Percentiles rank a stretch among this genome's conserved stretches.
Conservation (phyloP, 2,329 filamentous ascomycete genomes). For the Clonostachys solani region DNA sequence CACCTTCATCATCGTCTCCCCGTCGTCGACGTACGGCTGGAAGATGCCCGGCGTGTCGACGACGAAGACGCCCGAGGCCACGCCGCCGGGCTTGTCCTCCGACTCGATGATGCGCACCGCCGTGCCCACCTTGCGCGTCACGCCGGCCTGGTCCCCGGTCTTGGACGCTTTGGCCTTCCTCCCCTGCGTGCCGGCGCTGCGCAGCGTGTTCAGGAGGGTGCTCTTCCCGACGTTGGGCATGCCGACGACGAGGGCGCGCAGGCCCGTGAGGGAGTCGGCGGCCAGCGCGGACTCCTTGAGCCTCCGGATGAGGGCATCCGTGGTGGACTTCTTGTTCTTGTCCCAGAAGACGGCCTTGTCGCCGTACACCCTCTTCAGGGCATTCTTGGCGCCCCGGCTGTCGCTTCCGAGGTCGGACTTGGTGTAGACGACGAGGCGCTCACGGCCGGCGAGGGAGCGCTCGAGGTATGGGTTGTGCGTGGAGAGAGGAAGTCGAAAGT, state of each 20-base stretch:
- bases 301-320: slow-evolving; percentile 30
- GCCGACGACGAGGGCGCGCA: slow-evolving; percentile 82
- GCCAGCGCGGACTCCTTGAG: slow-evolving; percentile 22
- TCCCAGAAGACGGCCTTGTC: slow-evolving; percentile 38
- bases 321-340: slow-evolving; percentile 23
- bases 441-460: slow-evolving; percentile 64
- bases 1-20: slow-evolving; percentile 92
- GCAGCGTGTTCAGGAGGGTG: slow-evolving; percentile 83
- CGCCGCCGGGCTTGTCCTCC: slow-evolving; percentile 29
- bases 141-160: slow-evolving; percentile 83
- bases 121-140: slow-evolving; percentile 80
- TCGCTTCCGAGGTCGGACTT: slow-evolving; percentile 70
- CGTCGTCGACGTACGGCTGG: slow-evolving; percentile 81
- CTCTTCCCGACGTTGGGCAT: slow-evolving; percentile 99
- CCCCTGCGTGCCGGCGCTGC: slow-evolving; percentile 55
- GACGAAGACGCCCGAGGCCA: slow-evolving; percentile 68
- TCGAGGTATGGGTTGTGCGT: slow-evolving; percentile 91
- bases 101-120: slow-evolving; percentile 69
- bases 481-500: slow-evolving; percentile 85
- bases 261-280: slow-evolving; percentile 65
- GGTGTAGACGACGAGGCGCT: slow-evolving; percentile 84
- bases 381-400: slow-evolving; percentile 15
- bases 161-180: slow-evolving; percentile 61
- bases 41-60: slow-evolving; percentile 95
- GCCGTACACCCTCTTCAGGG: slow-evolving; percentile 25